These are phyloP conservation scores for Eimeria zaria DNA, from an alignment of 169 alveolate species.

Conservation along the genomic window DNA sequence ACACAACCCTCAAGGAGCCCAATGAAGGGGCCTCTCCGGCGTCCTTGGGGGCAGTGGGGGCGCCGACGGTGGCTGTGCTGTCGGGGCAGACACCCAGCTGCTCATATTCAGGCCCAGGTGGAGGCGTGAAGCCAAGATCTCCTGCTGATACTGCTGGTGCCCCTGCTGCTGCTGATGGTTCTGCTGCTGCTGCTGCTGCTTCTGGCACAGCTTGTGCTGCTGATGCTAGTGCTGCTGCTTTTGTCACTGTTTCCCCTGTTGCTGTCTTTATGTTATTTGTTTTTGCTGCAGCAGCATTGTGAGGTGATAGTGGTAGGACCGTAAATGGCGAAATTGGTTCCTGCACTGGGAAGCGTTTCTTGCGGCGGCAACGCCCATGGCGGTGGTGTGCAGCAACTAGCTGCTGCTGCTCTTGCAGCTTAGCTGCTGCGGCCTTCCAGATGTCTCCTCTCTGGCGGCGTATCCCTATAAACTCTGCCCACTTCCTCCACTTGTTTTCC, in stretches of 20 bases:
- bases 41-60: too few relatives aligned
- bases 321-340: neutral
- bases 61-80: neutral
- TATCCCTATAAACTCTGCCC: neutral
- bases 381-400: neutral
- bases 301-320: neutral
- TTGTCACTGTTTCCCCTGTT: neutral
- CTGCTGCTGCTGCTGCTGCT: neutral
- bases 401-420: constrained; percentile 8
- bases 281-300: neutral
- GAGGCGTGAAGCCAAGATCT: neutral
- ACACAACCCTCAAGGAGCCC: neutral
- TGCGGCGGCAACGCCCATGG: neutral
- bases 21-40: neutral
- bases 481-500: neutral
- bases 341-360: neutral
- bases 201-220: too few relatives aligned
- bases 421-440: constrained; percentile 49
- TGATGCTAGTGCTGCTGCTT: too few relatives aligned
- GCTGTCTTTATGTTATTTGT: neutral
- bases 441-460: constrained; percentile 13
- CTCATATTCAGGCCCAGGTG: neutral
- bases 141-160: neutral
- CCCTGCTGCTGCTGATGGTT: neutral
- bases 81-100: neutral